Base-by-base conservation (phyloP, 108 stramenopile genomes). In the Fragilaria radians region DNA sequence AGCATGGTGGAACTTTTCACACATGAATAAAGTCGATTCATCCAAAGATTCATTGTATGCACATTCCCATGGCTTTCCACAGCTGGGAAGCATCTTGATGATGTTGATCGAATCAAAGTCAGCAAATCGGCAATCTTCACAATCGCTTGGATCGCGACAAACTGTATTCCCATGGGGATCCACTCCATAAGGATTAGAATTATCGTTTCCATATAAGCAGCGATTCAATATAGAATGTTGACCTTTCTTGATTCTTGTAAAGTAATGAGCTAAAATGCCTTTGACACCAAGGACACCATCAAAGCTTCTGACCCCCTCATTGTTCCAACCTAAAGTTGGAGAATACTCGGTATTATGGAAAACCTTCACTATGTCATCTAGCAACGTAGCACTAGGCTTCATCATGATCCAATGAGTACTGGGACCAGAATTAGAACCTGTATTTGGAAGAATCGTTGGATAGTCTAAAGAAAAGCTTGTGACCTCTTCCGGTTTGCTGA, bases 61-160 rank as follows among this genome's bases (percentile, higher is more conserved):
- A 25, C 50, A 51, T 7, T 51, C 24, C 50, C 50, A 51, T 19
- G 50, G 50, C 50, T 51, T 25, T 19, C 50, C 50, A 51, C 50
- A 51, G 5, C 17, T 24, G n/a, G 9, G 23, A 7, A 24, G 9
- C 23, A 51, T 19, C 50, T 19, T 51, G 24, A 25, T 25, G 50
- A 51, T 21, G 5, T 51, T 51, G 17, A 51, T 51, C 7, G 50
- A 24, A 7, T 19, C 22, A 21, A 51, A 51, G 19, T 51, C 36
- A 42, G 14, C 7, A 7, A 14, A 11, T 11, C 36, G 36, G 36
- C 36, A 42, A 42, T 42, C 36, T 42, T 14, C 14, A 14, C 36
- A 42, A 42, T 42, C 36, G 11, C 7, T 11, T 42, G 36, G 36
- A 42, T 42, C 36, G 36, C 36, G 36, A 14, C 36, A 42, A 7